Base-by-base conservation (phyloP, 1,284 basidiomycete genomes). In the Hypsizygus ulmarius region DNA sequence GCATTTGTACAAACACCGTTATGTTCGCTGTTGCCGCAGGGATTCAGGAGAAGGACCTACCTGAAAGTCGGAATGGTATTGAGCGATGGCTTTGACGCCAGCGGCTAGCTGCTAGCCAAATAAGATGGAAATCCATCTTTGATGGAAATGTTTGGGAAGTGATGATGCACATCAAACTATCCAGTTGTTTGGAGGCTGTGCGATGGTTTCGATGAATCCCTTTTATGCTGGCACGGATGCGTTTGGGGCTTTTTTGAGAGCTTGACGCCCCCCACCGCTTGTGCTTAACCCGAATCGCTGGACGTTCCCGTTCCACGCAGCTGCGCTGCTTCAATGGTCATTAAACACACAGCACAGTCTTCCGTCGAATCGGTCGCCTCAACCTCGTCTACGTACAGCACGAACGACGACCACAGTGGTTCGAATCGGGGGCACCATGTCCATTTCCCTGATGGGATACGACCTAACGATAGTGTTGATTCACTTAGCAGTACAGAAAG, bases 261-360 rank as follows among this genome's bases (percentile, higher is more conserved):
- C 56, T 62, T 56, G 57, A 58, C 45, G 57, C 60, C 55, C 55
- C 51, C 47, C 52, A 45, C 49, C 32, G 39, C 40, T 48, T 46
- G 29, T 28, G 36, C 37, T 43, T 42, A 32, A 40, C 40, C 46
- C 34, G 34, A 49, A 54, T 58, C 57, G 55, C 57, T 57, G 57
- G 55, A 55, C 52, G 56, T 54, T 46, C 51, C 43, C 55, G 41
- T 55, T 57, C 50, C 19, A 47, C 57, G 60, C 62, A 62, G 62
- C 60, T 61, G 60, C 57, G 55, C 62, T 63, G 59, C 57, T 25
- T 25, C 15, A 45, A 61, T 63, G 60, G 51, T 49, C 52, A 50
- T 39, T 43, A 53, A 54, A 56, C 55, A 59, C 50, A 51, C 52
- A 55, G 55, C 58, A 44, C 54, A 62, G 53, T 51, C 52, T 53